Evolutionary conservation across 2,329 filamentous ascomycete genomes (phyloP).

Genomic region (Ustilaginoidea virens): DNA sequence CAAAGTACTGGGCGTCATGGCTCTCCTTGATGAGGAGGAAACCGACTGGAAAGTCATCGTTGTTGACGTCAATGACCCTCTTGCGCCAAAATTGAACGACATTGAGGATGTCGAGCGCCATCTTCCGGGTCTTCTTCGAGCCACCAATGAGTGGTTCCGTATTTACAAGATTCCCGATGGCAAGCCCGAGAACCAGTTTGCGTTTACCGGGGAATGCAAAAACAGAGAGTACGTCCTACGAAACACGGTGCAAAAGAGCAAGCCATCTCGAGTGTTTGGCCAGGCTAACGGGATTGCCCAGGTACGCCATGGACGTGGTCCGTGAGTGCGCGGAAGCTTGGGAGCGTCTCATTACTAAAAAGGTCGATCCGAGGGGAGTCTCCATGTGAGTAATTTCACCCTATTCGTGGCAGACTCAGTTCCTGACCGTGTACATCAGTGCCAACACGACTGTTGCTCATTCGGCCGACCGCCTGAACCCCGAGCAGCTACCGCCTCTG

Average conservation of each 20-base stretch:
- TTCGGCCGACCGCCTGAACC: constrained; percentile 56
- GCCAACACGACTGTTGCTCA: constrained; percentile 65
- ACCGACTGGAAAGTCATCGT: constrained; percentile 99
- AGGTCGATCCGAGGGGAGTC: constrained; percentile 62
- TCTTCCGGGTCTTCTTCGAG: constrained; percentile 87
- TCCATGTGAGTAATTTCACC: constrained; percentile 51
- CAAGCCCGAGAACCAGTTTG: constrained; percentile 99
- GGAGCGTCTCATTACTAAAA: constrained; percentile 90
- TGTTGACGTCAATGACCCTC: constrained; percentile 94
- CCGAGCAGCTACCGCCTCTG: constrained; percentile 58
- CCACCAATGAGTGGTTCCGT: constrained; percentile 99
- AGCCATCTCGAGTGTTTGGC: too few relatives aligned
- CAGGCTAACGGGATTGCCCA: constrained; percentile 16
- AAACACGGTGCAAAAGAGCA: neutral
- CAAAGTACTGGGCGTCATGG: constrained; percentile 99
- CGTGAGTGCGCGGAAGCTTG: constrained; percentile 93
- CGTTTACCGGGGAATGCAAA: constrained; percentile 99
- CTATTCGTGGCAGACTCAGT: too few relatives aligned
- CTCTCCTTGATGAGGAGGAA: constrained; percentile 97
- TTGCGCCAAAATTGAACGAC: constrained; percentile 93
- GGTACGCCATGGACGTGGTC: constrained; percentile 89
- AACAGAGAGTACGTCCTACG: constrained; percentile 62
- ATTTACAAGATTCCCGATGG: constrained; percentile 99
- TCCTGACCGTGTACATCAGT: too few relatives aligned
- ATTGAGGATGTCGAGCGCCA: constrained; percentile 98